Base-by-base conservation (phyloP, 805 yeast genomes). In the Candida manassasensis region DNA sequence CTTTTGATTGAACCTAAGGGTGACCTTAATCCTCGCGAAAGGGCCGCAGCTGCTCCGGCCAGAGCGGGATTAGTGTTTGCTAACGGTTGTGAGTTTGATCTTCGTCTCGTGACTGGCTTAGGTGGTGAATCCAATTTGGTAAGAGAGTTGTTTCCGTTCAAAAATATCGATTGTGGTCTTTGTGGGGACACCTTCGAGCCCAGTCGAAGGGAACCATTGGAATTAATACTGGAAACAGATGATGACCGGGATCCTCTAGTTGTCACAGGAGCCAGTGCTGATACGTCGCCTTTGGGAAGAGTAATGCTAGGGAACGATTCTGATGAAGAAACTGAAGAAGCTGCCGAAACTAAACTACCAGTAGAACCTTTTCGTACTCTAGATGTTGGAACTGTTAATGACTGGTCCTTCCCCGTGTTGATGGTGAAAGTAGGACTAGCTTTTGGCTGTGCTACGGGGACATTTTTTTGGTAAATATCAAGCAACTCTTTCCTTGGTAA, bases 21-120 rank as follows among this genome's bases (percentile, higher is more conserved):
- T 2, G 60, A 50, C 29, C 48, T 38, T 13, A 38, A 14, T 2
- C 27, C 40, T 24, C 38, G 41, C 11, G 38, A 48, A 34, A 55
- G 45, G 2, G 67, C 67, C 10, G 61, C 51, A 8, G 65, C 64
- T 2, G 68, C 68, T 1, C 60, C 63, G 6, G 53, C 46, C n/a
- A 61, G 42, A n/a, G 59, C 59, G 4, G 37, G 32, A 12, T 16
- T 32, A 26, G 27, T 36, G 12, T 28, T 27, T 15, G 37, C 35
- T 8, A 40, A 34, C 3, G 69, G 69, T 36, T 63, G 69, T 5
- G 70, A 63, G 38, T 54, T 61, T 4, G 70, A 55, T 32, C 70
- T 50, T 10, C 57, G 51, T 10, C 70, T 55, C 10, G 32, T 32
- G 12, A 15, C 19, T 12, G 31, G 32, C 19, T 18, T 12, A 6